Percentiles rank a stretch among this genome's conserved stretches.
Evolutionary conservation across 2,329 filamentous ascomycete genomes (phyloP).

Genomic region (Zymoseptoria tritici): DNA sequence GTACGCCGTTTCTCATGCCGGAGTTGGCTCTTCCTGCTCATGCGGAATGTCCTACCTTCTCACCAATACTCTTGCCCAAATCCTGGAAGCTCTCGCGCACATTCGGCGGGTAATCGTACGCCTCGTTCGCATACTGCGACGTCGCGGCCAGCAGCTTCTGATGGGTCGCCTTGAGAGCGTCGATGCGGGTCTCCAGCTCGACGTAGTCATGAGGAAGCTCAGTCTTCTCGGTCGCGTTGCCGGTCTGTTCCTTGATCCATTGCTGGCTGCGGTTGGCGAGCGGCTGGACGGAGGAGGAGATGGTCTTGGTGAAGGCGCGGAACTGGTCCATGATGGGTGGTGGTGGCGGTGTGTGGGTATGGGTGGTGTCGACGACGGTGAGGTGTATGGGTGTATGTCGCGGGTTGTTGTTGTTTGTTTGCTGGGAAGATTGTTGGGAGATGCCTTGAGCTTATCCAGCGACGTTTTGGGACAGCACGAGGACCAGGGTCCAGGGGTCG

Average conservation of each 20-base stretch:
- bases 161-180: slow-evolving; percentile 93
- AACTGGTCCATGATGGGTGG: slow-evolving; percentile 56
- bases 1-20: not conserved
- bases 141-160: slow-evolving; percentile 96
- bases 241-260: slow-evolving; percentile 95
- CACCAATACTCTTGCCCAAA: slow-evolving; percentile 86
- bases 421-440: not conserved
- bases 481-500: not conserved
- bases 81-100: slow-evolving; percentile 97
- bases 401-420: not conserved
- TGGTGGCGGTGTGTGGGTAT: not conserved
- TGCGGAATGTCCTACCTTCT: slow-evolving; percentile 58
- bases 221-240: slow-evolving; percentile 94
- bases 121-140: slow-evolving; percentile 85
- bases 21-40: too few relatives aligned
- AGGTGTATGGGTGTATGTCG: not conserved
- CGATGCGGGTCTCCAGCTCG: slow-evolving; percentile 95
- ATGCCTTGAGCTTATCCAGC: too few relatives aligned
- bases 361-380: not conserved
- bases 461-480: too few relatives aligned
- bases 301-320: slow-evolving; percentile 51
- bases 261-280: slow-evolving; percentile 92
- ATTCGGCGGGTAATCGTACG: slow-evolving; percentile 91
- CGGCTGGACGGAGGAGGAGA: slow-evolving; percentile 76
- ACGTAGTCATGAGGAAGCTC: slow-evolving; percentile 96